Evolutionary conservation across 2,329 filamentous ascomycete genomes (phyloP), one percentile per base, ranked within the genome.

Genomic region (Triangularia verruculosa): DNA sequence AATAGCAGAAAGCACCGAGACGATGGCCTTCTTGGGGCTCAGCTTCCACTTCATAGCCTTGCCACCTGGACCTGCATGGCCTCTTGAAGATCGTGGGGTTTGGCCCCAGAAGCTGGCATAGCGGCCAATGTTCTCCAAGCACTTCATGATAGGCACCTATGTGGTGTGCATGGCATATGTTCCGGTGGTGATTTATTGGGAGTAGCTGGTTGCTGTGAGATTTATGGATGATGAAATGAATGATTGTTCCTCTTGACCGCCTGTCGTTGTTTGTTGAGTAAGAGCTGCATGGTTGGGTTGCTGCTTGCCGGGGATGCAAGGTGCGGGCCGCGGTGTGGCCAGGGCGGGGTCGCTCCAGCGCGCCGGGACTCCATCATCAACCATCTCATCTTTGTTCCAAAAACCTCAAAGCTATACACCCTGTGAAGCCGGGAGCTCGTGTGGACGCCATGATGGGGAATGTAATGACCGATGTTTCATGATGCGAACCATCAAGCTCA

Each of bases 21-120:
- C 17, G 30, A 25, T 43, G 24, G 64, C 64, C 12, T 62, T 64
- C 61, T 67, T 66, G 30, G 61, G 61, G 64, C 59, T 63, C n/a
- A 68, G 39, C 22, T 47, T 47, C 39, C 39, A 47, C 39, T 47
- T 47, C 13, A 17, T 6, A 6, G 39, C n/a, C 17, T 47, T 47
- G 66, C 57, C 8, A 47, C 25, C 51, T 67, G 63, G 7, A 61
- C 51, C 22, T 47, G 15, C 39, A 9, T 17, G 2, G 1, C 34
- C n/a, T 28, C 27, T 28, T 20, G n/a, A 5, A 47, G 39, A 47
- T 20, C 39, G n/a, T 22, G 39, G 39, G n/a, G 17, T 47, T 20
- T 17, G 39, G 39, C 39, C n/a, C 39, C 39, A 47, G n/a, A 47
- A 47, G n/a, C 6, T 47, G 39, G 39, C 17, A 47, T 47, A 47